Evolutionary conservation across 129 eudicot species (phyloP), one percentile per base, ranked within the genome.

Genomic region (Tagetes erecta): DNA sequence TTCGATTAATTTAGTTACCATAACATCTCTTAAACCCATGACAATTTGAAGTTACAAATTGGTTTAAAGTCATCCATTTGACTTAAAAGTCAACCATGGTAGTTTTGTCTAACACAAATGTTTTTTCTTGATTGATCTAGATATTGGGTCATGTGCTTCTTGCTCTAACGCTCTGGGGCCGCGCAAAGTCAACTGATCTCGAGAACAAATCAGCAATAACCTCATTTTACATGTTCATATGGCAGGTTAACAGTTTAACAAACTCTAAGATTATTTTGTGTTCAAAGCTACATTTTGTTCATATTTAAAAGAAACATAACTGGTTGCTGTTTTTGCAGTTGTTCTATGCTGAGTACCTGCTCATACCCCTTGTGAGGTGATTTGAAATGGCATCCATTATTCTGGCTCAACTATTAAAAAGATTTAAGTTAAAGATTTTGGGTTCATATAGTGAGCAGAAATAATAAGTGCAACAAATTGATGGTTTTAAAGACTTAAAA

Each of bases 201-300:
- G 78, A 82, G 64, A 91, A 87, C 90, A 95, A 95, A 86, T 76
- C 88, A 27, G 85, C 96, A 14, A 91, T 91, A 73, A 91, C 99
- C 46, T 83, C 99, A 27, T 95, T 91, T 80, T 91, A 91, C 84
- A 91, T 95, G 99, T 95, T 95, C 85, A 88, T 95, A 77, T 95
- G 99, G 97, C 87, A 95, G 97, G 99, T 95, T 95, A 84, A 82
- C 64, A 59, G 66, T 59, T 59, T 33, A 34, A 31, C 6, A 3
- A 13, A 51, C 5, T 49, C 14, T 52, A 52, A 52, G 5, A 52
- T 52, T 11, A 47, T 47, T 3, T 10, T 47, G 52, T 47, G n/a
- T 47, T 47, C 52, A 47, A 47, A 8, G 14, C 8, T 13, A 6
- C 4, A 51, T 51, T 20, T 20, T 3, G 10, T 59, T 34, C 65